phyloP scores from a whole-genome alignment of 2,329 filamentous ascomycete species.

The Ophiostoma tasmaniense region DNA sequence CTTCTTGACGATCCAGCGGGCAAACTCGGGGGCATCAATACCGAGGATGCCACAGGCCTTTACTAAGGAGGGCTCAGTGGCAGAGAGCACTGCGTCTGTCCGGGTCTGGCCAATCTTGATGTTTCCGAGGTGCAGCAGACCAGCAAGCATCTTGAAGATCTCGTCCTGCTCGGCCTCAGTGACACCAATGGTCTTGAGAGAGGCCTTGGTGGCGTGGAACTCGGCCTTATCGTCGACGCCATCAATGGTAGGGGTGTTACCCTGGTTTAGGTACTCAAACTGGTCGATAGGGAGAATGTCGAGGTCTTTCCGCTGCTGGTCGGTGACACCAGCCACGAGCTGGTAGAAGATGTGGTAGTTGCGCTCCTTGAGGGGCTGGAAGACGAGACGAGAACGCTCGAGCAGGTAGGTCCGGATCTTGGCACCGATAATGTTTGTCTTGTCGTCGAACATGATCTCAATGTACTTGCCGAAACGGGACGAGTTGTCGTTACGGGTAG shows the following conservation, averaged over 20 bases:
- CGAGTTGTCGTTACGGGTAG: slow-evolving; percentile 98
- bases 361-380: slow-evolving; percentile 92
- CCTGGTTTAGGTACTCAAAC: slow-evolving; percentile 94
- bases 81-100: slow-evolving; percentile 73
- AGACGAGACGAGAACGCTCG: slow-evolving; percentile 90
- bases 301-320: slow-evolving; percentile 71
- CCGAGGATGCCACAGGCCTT: slow-evolving; percentile 79
- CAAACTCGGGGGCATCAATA: slow-evolving; percentile 76
- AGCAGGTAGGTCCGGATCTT: slow-evolving; percentile 94
- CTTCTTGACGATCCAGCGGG: slow-evolving; percentile 99
- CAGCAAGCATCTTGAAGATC: slow-evolving; percentile 85
- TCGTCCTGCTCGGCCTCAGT: slow-evolving; percentile 62
- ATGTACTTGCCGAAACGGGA: slow-evolving; percentile 99
- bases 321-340: slow-evolving; percentile 82
- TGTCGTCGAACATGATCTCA: slow-evolving; percentile 96
- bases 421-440: slow-evolving; percentile 93
- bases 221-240: slow-evolving; percentile 94
- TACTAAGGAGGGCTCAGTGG: slow-evolving; percentile 72
- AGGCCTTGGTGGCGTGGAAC: slow-evolving; percentile 79
- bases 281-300: slow-evolving; percentile 75
- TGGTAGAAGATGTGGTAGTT: slow-evolving; percentile 99
- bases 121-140: slow-evolving; percentile 88
- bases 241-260: slow-evolving; percentile 81
- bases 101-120: slow-evolving; percentile 89
- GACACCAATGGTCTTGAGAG: slow-evolving; percentile 82